Percentiles rank a stretch among this genome's conserved stretches.
phyloP scores from a whole-genome alignment of 371 early-diverging fungal species.

The Mortierella sp. region DNA sequence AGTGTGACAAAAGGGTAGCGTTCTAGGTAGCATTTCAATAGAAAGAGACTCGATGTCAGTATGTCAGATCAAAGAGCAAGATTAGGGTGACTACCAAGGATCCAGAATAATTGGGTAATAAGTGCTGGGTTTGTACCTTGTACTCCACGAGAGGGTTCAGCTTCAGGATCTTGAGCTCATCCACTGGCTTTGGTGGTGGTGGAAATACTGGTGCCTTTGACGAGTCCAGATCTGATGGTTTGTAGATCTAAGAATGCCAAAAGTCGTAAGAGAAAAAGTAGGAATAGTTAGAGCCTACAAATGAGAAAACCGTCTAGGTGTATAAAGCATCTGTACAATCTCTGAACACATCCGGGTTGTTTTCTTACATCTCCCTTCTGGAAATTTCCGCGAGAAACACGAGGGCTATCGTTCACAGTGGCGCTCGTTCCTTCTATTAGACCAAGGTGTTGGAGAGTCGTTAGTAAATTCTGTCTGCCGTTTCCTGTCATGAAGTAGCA shows the following conservation, averaged over 20 bases:
- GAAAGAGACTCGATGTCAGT: not conserved
- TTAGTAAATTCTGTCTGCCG: not conserved
- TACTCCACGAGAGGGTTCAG: conserved; percentile 80
- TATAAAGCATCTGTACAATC: not conserved
- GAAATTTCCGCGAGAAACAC: conserved; percentile 37
- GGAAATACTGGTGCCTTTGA: conserved; percentile 19
- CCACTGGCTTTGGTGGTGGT: conserved; percentile 34
- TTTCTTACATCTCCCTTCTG: conserved; percentile 47
- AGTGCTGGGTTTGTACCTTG: conserved; percentile 56
- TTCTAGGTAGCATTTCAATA: conserved; percentile 58
- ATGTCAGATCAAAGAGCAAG: not conserved
- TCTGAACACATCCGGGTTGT: not conserved
- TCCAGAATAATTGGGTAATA: no score
- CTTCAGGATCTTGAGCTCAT: conserved; percentile 58
- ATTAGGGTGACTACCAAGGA: not conserved
- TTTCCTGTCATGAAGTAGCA: not conserved
- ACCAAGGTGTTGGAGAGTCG: not conserved
- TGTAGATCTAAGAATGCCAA: conserved; percentile 31
- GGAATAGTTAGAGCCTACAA: not conserved
- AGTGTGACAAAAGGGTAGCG: conserved; percentile 71
- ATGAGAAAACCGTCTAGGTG: not conserved
- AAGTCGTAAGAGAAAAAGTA: not conserved
- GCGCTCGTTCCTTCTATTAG: conserved; percentile 20
- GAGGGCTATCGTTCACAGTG: conserved; percentile 17
- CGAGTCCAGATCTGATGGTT: conserved; percentile 41